Conservation (phyloP, 2,329 filamentous ascomycete species). For the Aspergillus texensis region DNA sequence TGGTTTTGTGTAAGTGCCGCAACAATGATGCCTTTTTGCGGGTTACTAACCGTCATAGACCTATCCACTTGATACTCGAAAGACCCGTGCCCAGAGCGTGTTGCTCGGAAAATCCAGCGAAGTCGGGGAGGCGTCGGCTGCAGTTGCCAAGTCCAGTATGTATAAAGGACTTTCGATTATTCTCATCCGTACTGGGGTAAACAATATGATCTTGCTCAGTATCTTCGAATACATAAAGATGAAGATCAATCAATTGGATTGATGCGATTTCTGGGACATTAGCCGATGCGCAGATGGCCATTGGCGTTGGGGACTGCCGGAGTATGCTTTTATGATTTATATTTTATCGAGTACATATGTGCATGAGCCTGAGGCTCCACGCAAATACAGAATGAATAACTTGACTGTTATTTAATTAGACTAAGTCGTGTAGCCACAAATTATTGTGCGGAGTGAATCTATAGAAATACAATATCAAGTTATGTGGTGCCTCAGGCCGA, state of each 20-base stretch:
- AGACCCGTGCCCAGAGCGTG: slow-evolving; percentile 52
- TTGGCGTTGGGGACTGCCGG: slow-evolving; percentile 10
- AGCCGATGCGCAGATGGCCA: background rate
- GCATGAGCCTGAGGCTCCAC: slow-evolving; percentile 23
- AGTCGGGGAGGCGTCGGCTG: slow-evolving; percentile 43
- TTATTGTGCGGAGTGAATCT: background rate
- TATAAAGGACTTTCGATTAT: slow-evolving; percentile 54
- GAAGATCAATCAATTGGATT: slow-evolving; percentile 44
- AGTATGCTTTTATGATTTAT: slow-evolving; percentile 11
- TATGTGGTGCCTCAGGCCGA: slow-evolving; percentile 29
- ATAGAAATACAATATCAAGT: background rate
- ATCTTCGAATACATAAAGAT: slow-evolving; percentile 51
- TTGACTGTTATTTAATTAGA: background rate
- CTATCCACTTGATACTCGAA: slow-evolving; percentile 52
- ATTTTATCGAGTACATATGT: slow-evolving; percentile 24
- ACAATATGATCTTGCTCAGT: slow-evolving; percentile 53
- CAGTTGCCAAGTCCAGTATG: slow-evolving; percentile 47
- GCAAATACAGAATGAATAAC: slow-evolving; percentile 27
- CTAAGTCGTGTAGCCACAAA: background rate
- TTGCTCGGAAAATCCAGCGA: slow-evolving; percentile 47
- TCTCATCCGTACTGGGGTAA: slow-evolving; percentile 48
- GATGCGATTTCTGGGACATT: slow-evolving; percentile 3
- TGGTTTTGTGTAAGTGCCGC: slow-evolving; percentile 47
- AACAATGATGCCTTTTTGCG: background rate
- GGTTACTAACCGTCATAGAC: slow-evolving; percentile 36